These are phyloP conservation scores for Paramecium bursaria DNA, from an alignment of 73 alveolate species.

Conservation along the genomic window DNA sequence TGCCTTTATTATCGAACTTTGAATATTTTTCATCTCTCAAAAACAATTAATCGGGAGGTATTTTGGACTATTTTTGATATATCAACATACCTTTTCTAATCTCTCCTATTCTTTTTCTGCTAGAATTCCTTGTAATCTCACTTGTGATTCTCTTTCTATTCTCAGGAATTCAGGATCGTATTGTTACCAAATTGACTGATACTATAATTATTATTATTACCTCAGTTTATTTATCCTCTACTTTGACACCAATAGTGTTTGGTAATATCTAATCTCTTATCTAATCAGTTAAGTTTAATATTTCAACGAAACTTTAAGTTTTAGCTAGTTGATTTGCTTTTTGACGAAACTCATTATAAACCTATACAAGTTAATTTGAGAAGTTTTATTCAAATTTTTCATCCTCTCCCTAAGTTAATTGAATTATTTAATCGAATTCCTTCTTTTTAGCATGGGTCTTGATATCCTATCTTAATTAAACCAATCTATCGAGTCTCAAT, in stretches of 20 bases:
- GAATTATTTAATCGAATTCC: slow-evolving; percentile 59
- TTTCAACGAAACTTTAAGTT: slow-evolving; percentile 75
- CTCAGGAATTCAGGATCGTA: slow-evolving; percentile 90
- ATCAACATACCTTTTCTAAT: slow-evolving; percentile 78
- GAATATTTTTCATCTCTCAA: slow-evolving; percentile 83
- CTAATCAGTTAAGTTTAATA: slow-evolving; percentile 84
- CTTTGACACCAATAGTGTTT: slow-evolving; percentile 87
- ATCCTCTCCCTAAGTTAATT: slow-evolving; percentile 63
- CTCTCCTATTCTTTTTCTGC: slow-evolving; percentile 75
- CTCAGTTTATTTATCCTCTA: slow-evolving; percentile 91
- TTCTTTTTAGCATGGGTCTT: slow-evolving; percentile 56
- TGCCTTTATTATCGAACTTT: slow-evolving; percentile 92
- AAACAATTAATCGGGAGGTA: slow-evolving; percentile 81
- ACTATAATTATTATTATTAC: slow-evolving; percentile 47
- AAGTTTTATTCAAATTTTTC: slow-evolving; percentile 72
- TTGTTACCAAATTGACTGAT: slow-evolving; percentile 90
- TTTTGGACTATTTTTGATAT: slow-evolving; percentile 85
- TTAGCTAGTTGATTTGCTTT: slow-evolving; percentile 77
- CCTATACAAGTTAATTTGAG: slow-evolving; percentile 82
- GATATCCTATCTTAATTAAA: slow-evolving; percentile 29
- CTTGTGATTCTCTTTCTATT: slow-evolving; percentile 84
- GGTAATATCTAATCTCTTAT: slow-evolving; percentile 94
- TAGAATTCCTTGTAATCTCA: slow-evolving; percentile 71
- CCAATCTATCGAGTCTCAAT: background rate
- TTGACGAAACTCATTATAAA: slow-evolving; percentile 83